These are phyloP conservation scores for Turritis glabra DNA, from an alignment of 345 rosid genomes.

Conservation along the genomic window DNA sequence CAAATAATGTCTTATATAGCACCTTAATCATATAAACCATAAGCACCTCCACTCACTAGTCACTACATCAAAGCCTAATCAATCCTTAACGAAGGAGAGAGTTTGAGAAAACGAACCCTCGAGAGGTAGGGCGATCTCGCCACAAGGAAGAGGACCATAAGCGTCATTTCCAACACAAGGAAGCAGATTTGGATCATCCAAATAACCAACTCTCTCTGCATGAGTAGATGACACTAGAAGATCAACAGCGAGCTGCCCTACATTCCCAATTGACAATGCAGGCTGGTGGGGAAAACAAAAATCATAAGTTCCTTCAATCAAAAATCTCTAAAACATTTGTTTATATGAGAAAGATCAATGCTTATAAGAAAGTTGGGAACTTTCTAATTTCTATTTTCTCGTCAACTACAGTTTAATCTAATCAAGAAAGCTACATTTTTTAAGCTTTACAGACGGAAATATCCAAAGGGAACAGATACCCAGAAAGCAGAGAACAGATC, in stretches of 20 bases:
- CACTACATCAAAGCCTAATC: neutral
- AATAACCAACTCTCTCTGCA: constrained; percentile 73
- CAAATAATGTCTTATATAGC: neutral
- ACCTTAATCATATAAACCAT: neutral
- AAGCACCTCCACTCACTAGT: neutral
- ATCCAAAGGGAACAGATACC: neutral
- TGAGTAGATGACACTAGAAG: constrained; percentile 67
- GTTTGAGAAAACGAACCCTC: constrained; percentile 53
- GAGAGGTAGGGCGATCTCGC: constrained; percentile 80
- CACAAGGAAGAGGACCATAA: constrained; percentile 64
- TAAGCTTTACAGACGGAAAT: neutral
- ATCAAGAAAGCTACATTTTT: constrained; percentile 3
- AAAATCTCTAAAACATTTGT: neutral
- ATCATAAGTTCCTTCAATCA: neutral
- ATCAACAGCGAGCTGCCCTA: constrained; percentile 90
- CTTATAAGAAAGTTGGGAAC: neutral
- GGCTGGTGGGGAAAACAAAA: constrained; percentile 49
- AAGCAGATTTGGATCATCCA: constrained; percentile 72
- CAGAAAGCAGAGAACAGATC: constrained; percentile 11
- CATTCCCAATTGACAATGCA: constrained; percentile 89
- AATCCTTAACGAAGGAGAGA: neutral
- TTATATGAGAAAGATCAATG: neutral
- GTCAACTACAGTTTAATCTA: neutral
- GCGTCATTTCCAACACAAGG: constrained; percentile 95
- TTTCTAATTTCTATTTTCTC: constrained; percentile 3